Percentiles rank a stretch among this genome's conserved stretches.
phyloP scores from a whole-genome alignment of 2,329 filamentous ascomycete species.

The Cyphellophora attinorum region DNA sequence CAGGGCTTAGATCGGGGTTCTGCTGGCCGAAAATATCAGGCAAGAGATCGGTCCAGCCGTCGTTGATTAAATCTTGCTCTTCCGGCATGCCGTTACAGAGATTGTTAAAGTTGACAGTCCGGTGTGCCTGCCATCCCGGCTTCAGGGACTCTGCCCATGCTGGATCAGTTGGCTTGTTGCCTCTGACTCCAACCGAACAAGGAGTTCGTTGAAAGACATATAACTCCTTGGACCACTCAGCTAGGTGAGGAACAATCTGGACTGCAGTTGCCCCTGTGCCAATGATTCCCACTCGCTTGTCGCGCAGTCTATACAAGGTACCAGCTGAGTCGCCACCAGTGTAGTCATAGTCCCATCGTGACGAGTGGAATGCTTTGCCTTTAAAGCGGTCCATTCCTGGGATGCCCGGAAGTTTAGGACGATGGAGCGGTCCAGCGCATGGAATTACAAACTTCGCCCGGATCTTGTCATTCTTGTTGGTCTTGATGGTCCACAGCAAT shows the following conservation, averaged over 20 bases:
- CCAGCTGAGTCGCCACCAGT: slow-evolving; percentile 26
- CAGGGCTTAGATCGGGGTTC: slow-evolving; percentile 1
- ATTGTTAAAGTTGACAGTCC: slow-evolving; percentile 21
- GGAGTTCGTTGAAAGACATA: too few species aligned
- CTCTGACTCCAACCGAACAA: slow-evolving; percentile 23
- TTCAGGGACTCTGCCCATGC: slow-evolving; percentile 3
- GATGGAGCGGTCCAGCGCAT: slow-evolving; percentile 28
- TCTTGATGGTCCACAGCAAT: slow-evolving; percentile 12
- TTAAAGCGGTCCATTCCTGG: too few species aligned
- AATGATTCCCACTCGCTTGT: too few species aligned
- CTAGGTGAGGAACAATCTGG: too few species aligned
- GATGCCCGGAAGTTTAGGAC: too few species aligned
- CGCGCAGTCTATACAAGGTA: too few species aligned
- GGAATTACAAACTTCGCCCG: slow-evolving; percentile 30
- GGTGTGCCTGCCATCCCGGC: slow-evolving; percentile 19
- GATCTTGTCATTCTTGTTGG: slow-evolving; percentile 18
- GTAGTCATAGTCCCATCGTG: too few species aligned
- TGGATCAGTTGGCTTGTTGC: slow-evolving; percentile 9
- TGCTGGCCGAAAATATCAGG: slow-evolving; percentile 4
- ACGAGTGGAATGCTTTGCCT: too few species aligned
- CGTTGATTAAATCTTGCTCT: slow-evolving; percentile 18
- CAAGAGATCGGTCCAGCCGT: slow-evolving; percentile 20
- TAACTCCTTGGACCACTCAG: too few species aligned
- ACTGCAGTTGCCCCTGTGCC: too few species aligned
- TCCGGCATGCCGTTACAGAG: slow-evolving; percentile 12